Evolutionary conservation across 257 asterid species (phyloP), one percentile per base, ranked within the genome.

Genomic region (Paulownia fortunei): DNA sequence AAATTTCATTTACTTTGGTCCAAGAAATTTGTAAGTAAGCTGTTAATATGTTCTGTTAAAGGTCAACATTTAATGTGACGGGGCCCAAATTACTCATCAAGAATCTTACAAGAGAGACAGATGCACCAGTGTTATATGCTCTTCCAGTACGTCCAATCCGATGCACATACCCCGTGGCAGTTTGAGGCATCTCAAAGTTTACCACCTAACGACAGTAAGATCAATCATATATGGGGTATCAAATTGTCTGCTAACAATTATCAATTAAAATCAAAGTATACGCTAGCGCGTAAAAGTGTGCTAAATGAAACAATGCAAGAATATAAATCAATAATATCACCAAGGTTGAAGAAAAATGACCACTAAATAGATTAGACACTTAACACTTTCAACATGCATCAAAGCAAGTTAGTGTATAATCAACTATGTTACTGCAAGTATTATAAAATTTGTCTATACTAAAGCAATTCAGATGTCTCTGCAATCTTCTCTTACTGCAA

Each of bases 61-160:
- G 74, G 21, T 39, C 15, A 69, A n/a, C 30, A 52, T 41, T 65
- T 60, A 6, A 79, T 26, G 51, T 54, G 58, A 55, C 3, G 8
- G 39, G 12, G 51, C 66, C 19, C 27, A 73, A 66, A 65, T 62
- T 72, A 39, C 26, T 69, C 44, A 41, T 70, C 56, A 21, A 87
- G 63, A 78, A 84, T 82, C 93, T 82, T 82, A 96, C 99, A 80
- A 96, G 92, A 69, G 99, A 92, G 42, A 96, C 94, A 73, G 99
- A 92, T 81, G 97, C 99, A 73, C 98, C 98, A 42, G 97, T 86
- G 78, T 87, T 92, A 81, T 90, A 89, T 69, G 96, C 98, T 89
- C 99, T 90, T 83, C 98, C 99, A 49, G 98, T 92, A 66, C 97
- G 97, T 73, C 99, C 99, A 81, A 96, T 88, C 68, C 98, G 97